Percentiles rank a stretch among this genome's conserved stretches.
These are phyloP conservation scores for Xylaria polymorpha DNA, from an alignment of 2,329 filamentous ascomycete genomes.

Conservation along the genomic window DNA sequence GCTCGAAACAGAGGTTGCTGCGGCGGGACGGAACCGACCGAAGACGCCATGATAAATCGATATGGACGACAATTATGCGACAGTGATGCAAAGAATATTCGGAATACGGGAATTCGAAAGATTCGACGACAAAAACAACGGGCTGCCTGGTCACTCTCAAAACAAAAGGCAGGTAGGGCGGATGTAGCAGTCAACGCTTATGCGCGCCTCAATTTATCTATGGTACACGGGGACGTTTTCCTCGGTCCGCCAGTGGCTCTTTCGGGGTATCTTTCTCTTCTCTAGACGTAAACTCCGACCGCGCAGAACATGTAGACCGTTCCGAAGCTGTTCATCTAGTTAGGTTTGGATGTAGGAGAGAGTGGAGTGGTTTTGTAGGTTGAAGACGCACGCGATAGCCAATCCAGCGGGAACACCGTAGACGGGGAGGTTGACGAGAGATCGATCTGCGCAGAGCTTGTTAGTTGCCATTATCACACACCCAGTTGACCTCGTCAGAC, in stretches of 20 bases:
- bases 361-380: slow-evolving; percentile 20
- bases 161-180: slow-evolving; percentile 24
- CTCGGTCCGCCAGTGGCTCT: slow-evolving; percentile 41
- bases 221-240: slow-evolving; percentile 53
- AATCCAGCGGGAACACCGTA: slow-evolving; percentile 89
- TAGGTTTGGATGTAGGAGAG: slow-evolving; percentile 35
- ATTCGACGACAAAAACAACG: slow-evolving; percentile 23
- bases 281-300: slow-evolving; percentile 95
- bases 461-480: slow-evolving; percentile 10
- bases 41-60: slow-evolving; percentile 42
- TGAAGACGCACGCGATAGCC: slow-evolving; percentile 81
- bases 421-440: slow-evolving; percentile 78
- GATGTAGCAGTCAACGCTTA: slow-evolving; percentile 45
- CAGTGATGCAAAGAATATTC: not conserved
- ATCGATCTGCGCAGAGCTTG: slow-evolving; percentile 73
- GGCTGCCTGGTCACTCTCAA: slow-evolving; percentile 41
- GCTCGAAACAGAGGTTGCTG: slow-evolving; percentile 73
- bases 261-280: slow-evolving; percentile 58
- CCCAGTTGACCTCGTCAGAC: not conserved
- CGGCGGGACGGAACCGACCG: slow-evolving; percentile 42
- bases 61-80: slow-evolving; percentile 13
- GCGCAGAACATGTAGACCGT: slow-evolving; percentile 99
- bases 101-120: slow-evolving; percentile 15
- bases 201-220: slow-evolving; percentile 54
- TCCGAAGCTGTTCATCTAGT: slow-evolving; percentile 74